Percentiles rank a stretch among this genome's conserved stretches.
Conservation (phyloP, 192 early-diverging fungal genomes). For the Paraglomus brasilianum region DNA sequence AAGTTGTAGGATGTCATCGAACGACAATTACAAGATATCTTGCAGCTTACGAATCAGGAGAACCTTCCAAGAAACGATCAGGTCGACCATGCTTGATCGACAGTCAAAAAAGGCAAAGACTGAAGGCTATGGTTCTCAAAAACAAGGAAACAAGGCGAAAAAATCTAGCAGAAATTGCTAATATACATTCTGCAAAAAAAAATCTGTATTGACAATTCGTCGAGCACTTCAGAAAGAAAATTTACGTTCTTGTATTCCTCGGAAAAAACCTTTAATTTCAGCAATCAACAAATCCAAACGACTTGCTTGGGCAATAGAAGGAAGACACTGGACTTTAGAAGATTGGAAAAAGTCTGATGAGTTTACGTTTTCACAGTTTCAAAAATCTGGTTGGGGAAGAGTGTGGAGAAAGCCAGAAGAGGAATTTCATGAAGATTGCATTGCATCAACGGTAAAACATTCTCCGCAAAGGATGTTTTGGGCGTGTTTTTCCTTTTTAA, state of each 20-base stretch:
- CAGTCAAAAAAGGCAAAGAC: too few species aligned
- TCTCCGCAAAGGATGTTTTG: neutral
- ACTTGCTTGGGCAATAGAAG: conserved; percentile 6
- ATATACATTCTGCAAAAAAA: neutral
- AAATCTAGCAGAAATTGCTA: too few species aligned
- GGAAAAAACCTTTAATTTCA: neutral
- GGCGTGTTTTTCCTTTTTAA: neutral
- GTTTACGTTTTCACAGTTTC: neutral
- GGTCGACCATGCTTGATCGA: too few species aligned
- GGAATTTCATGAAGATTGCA: neutral
- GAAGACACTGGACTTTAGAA: neutral
- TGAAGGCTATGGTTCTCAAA: too few species aligned
- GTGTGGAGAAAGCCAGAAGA: conserved; percentile 2
- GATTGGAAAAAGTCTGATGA: conserved; percentile 1
- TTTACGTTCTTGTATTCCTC: conserved; percentile 2
- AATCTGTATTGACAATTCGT: neutral
- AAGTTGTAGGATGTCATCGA: too few species aligned
- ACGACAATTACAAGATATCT: too few species aligned
- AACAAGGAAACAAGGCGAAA: too few species aligned
- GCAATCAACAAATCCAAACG: neutral
- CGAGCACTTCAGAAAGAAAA: neutral
- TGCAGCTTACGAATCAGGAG: too few species aligned
- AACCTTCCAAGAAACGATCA: too few species aligned
- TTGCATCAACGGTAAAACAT: neutral
- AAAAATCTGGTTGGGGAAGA: neutral